Conservation (phyloP, 2,329 filamentous ascomycete genomes). For the Thyridium curvatum region DNA sequence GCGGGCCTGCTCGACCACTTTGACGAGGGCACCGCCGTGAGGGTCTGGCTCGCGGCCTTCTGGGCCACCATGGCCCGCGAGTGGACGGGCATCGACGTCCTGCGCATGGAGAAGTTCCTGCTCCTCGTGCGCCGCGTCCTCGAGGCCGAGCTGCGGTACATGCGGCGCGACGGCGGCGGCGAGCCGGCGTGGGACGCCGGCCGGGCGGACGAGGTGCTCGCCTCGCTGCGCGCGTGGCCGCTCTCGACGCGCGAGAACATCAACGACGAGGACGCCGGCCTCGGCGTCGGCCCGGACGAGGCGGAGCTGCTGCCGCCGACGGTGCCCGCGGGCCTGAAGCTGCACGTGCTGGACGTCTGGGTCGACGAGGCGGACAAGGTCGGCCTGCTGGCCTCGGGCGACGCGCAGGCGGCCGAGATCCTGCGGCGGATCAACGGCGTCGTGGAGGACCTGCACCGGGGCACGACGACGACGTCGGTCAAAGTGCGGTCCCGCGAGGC, state of each 20-base stretch:
- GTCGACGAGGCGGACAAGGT: constrained; percentile 49
- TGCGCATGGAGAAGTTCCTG: constrained; percentile 89
- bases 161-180: constrained; percentile 17
- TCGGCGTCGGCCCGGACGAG: constrained; percentile 7
- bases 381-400: constrained; percentile 24
- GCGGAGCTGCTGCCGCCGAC: constrained; percentile 13
- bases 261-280: constrained; percentile 25
- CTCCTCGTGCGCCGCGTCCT: constrained; percentile 76
- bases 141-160: constrained; percentile 57
- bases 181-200: constrained; percentile 21
- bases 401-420: constrained; percentile 36
- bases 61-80: constrained; percentile 65
- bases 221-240: constrained; percentile 37
- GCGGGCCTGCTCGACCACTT: constrained; percentile 62
- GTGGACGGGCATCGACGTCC: constrained; percentile 65
- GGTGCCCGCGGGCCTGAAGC: constrained; percentile 75
- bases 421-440: constrained; percentile 46
- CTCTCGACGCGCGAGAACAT: constrained; percentile 27
- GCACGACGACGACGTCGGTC: constrained; percentile 64
- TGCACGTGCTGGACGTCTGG: constrained; percentile 88
- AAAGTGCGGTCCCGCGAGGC: constrained; percentile 63
- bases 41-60: constrained; percentile 55
- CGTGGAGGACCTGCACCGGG: constrained; percentile 47
- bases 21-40: constrained; percentile 31
- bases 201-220: constrained; percentile 24